phyloP scores from a whole-genome alignment of 108 stramenopile genomes.

The Thalassiosira profunda region DNA sequence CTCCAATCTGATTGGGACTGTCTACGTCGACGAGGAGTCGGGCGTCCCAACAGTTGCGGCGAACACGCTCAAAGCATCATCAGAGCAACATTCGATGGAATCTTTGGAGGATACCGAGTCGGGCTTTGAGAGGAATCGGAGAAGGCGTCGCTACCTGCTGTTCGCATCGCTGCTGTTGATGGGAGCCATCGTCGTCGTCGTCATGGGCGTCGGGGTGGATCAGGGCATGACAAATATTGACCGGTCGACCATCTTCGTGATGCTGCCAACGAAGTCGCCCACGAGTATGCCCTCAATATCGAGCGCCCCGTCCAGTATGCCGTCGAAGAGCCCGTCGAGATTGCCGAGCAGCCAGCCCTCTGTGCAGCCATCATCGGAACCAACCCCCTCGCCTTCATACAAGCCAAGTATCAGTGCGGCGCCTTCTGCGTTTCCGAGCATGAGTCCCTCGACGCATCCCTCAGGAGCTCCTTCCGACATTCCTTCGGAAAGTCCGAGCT shows the following conservation, averaged over 20 bases:
- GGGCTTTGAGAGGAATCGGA: too few species aligned
- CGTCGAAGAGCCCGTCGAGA: background rate
- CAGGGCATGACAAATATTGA: background rate
- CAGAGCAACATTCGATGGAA: too few species aligned
- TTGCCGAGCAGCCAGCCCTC: background rate
- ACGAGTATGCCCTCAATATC: background rate
- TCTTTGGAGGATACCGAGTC: too few species aligned
- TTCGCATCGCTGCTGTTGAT: background rate
- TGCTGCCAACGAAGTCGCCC: constrained; percentile 3
- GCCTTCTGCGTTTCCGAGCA: background rate
- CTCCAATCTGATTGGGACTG: too few species aligned
- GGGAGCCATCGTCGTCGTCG: background rate
- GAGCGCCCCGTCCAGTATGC: background rate
- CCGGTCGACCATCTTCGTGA: background rate
- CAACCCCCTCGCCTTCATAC: background rate
- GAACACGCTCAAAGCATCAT: too few species aligned
- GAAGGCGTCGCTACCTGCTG: too few species aligned
- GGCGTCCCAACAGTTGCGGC: too few species aligned
- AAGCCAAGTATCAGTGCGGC: background rate
- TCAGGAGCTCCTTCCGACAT: too few species aligned
- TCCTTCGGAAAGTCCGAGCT: too few species aligned
- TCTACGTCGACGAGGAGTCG: too few species aligned
- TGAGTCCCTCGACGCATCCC: too few species aligned
- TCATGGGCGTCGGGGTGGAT: constrained; percentile 6
- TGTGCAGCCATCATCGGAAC: background rate